Conservation (phyloP, 371 early-diverging fungal species). For the Parasitella parasitica region DNA sequence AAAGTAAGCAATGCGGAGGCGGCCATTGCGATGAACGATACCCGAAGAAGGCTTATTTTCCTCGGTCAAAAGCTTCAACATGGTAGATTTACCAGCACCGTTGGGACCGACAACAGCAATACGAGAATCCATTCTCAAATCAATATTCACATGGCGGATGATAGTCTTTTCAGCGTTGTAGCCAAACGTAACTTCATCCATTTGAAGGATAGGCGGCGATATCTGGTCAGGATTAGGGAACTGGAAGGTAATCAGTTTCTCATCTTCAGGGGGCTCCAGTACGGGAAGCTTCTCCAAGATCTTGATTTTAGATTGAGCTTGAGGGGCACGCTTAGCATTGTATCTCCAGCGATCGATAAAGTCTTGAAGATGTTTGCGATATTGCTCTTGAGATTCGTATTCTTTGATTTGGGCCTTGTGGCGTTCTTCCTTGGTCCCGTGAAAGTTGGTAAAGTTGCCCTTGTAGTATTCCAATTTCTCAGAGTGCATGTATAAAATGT, state of each 20-base stretch:
- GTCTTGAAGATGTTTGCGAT: conserved; percentile 92
- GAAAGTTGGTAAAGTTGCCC: conserved; percentile 92
- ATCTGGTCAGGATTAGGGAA: conserved; percentile 90
- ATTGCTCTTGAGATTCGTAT: conserved; percentile 93
- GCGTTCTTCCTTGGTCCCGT: conserved; percentile 88
- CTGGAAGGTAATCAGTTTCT: conserved; percentile 82
- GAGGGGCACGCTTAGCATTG: conserved; percentile 97
- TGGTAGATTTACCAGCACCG: conserved; percentile 86
- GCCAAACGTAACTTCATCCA: conserved; percentile 88
- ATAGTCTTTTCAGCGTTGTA: conserved; percentile 75
- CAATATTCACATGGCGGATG: conserved; percentile 81
- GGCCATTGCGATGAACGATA: conserved; percentile 87
- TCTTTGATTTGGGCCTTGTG: conserved; percentile 86
- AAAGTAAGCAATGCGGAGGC: conserved; percentile 93
- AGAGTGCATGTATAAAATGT: conserved; percentile 94
- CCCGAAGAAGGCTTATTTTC: conserved; percentile 77
- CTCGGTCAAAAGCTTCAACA: conserved; percentile 91
- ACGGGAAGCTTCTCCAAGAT: conserved; percentile 96
- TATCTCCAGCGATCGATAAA: conserved; percentile 99
- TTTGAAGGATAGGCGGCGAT: conserved; percentile 91
- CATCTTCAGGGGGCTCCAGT: conserved; percentile 85
- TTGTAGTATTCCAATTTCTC: conserved; percentile 91
- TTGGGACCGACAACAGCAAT: conserved; percentile 94
- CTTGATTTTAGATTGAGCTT: conserved; percentile 98
- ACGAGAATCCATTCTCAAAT: conserved; percentile 94